Evolutionary conservation across 2,329 filamentous ascomycete species (phyloP).

Genomic region (Saccharata proteae): DNA sequence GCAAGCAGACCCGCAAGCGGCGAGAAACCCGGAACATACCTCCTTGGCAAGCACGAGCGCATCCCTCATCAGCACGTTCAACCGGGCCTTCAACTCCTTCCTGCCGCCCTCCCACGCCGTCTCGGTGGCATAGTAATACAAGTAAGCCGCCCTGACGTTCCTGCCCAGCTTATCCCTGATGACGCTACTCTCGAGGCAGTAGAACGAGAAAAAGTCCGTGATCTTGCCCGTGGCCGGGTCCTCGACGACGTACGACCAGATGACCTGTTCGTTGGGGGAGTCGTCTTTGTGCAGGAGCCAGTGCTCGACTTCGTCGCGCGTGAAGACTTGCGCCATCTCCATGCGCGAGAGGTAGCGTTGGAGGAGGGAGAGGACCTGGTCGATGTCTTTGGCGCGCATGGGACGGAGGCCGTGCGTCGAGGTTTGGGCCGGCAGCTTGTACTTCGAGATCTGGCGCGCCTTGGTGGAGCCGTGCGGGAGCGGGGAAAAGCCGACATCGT

Average conservation of each 20-base stretch:
- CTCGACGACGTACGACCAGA: slow-evolving; percentile 88
- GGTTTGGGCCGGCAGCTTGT: slow-evolving; percentile 65
- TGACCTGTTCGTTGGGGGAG: slow-evolving; percentile 52
- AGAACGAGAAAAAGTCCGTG: slow-evolving; percentile 96
- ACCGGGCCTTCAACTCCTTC: slow-evolving; percentile 58
- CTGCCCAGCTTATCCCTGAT: slow-evolving; percentile 70
- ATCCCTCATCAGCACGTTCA: slow-evolving; percentile 73
- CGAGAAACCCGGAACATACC: slow-evolving; percentile 23
- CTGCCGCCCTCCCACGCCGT: slow-evolving; percentile 15
- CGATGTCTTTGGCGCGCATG: slow-evolving; percentile 70
- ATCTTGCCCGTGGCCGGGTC: slow-evolving; percentile 60
- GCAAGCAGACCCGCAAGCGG: background rate
- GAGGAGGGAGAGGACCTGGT: slow-evolving; percentile 61
- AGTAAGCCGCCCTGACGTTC: slow-evolving; percentile 77
- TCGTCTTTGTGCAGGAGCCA: slow-evolving; percentile 70
- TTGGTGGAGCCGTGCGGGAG: slow-evolving; percentile 75
- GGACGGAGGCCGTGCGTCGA: slow-evolving; percentile 62
- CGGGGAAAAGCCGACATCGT: slow-evolving; percentile 87
- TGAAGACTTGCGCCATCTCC: slow-evolving; percentile 74
- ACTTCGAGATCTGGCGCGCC: slow-evolving; percentile 73
- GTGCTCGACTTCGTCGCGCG: slow-evolving; percentile 69
- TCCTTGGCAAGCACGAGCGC: slow-evolving; percentile 79
- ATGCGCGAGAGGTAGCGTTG: slow-evolving; percentile 68
- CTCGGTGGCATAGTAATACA: slow-evolving; percentile 80
- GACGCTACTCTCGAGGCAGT: slow-evolving; percentile 84